Percentiles rank a stretch among this genome's conserved stretches.
Evolutionary conservation across 805 yeast genomes (phyloP).

Genomic region (Candida tammaniensis): DNA sequence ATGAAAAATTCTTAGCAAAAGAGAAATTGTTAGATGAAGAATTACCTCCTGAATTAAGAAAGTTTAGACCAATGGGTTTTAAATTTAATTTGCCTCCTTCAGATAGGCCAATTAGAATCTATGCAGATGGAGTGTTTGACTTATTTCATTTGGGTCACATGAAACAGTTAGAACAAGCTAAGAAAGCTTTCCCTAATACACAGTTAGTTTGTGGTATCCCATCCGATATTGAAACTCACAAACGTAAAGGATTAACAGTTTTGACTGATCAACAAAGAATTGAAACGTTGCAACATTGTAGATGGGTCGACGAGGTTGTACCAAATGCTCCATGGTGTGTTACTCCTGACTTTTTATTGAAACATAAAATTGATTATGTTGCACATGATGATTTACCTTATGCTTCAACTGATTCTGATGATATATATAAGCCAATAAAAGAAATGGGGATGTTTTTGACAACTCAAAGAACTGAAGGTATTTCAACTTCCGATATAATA

Average conservation of each 20-base stretch:
- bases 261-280: slow-evolving; percentile 82
- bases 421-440: slow-evolving; percentile 90
- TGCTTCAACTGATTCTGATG: slow-evolving; percentile 84
- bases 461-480: slow-evolving; percentile 96
- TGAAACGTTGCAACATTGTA: slow-evolving; percentile 89
- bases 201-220: slow-evolving; percentile 89
- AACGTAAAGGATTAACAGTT: slow-evolving; percentile 90
- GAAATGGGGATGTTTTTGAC: slow-evolving; percentile 86
- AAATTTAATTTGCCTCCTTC: slow-evolving; percentile 77
- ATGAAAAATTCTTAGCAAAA: slow-evolving; percentile 35
- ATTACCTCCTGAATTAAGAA: slow-evolving; percentile 67
- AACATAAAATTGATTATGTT: slow-evolving; percentile 88
- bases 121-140: slow-evolving; percentile 98
- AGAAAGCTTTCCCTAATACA: slow-evolving; percentile 84
- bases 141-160: slow-evolving; percentile 95
- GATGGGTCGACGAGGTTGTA: slow-evolving; percentile 96
- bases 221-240: slow-evolving; percentile 85
- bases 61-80: slow-evolving; percentile 78
- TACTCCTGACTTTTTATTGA: slow-evolving; percentile 70
- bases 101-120: slow-evolving; percentile 86
- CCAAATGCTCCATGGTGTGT: slow-evolving; percentile 96
- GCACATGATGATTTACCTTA: slow-evolving; percentile 98
- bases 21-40: slow-evolving; percentile 63
- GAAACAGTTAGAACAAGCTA: slow-evolving; percentile 97
- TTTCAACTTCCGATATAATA: slow-evolving; percentile 92